Evolutionary conservation across 225 moss, liverwort and hornwort genomes (phyloP), one percentile per base, ranked within the genome.

Genomic region (Bryum argenteum): DNA sequence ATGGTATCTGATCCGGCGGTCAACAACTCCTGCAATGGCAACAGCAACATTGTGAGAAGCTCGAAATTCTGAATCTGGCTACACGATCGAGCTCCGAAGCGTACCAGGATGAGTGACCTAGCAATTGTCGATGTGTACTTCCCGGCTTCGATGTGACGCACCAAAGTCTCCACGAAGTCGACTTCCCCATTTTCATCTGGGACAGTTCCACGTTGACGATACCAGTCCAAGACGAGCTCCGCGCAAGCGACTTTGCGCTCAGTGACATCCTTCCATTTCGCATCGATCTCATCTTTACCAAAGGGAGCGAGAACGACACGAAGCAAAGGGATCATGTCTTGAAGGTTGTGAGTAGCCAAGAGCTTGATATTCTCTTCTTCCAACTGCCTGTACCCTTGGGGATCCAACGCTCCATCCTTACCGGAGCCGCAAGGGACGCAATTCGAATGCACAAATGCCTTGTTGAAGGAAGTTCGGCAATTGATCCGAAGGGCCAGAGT

Each of bases 91-190:
- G 45, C 16, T 2, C 40, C 45, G 52, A 43, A 58, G 57, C 73
- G 75, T 70, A 83, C 79, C 18, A 48, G 19, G 54, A 72, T 33
- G 6, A 76, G 23, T 8, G 64, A 15, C 41, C 65, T 72, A 9
- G 79, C 58, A 40, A 28, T 40, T 45, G 44, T 48, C 14, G 15
- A 42, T 4, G 58, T 41, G 33, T 76, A 61, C 65, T 79, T 79
- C 47, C 73, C 79, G 6, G 18, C 55, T 13, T 79, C 21, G 15
- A 6, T 54, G 16, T 54, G 64, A 17, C 48, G 73, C 40, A 79
- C 24, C 54, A 83, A 48, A 69, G 56, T 63, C 70, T 83, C 79
- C 17, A 59, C 69, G 21, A 80, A 77, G 45, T 69, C 76, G 13
- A 15, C 40, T 6, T 50, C 37, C 7, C 28, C 28, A 33, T 57